Base-by-base conservation (phyloP, 176 grass and related monocot species). In the Hyparrhenia diplandra region DNA sequence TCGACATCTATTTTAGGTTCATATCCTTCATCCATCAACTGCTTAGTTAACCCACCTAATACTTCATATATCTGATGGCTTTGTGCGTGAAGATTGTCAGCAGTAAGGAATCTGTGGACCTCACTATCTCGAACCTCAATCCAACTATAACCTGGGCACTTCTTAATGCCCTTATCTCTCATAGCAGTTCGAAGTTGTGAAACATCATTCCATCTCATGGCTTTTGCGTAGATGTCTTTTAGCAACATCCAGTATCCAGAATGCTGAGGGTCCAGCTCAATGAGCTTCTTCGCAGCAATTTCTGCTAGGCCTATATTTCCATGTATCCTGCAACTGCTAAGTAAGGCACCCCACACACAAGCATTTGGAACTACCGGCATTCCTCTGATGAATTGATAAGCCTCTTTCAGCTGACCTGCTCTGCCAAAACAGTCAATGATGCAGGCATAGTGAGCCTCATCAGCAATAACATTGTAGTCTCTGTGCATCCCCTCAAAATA, bases 371-470 rank as follows among this genome's bases (percentile, higher is more conserved):
- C 68, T 40, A 88, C 28, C 8, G 82, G 78, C 85, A 88, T 88
- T 49, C 63, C 76, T 78, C 78, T 82, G 28, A 92, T 88, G 54
- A 92, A 85, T 21, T 85, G 62, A 62, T 85, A 85, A 73, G 89
- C 86, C 63, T 69, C 81, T 55, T 88, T n/a, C 13, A 91, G 83
- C 69, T 85, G 85, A 24, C 86, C 89, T 40, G 86, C 85, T 81
- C 85, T 87, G 20, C 85, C 81, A 68, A 92, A 83, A 74, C 73
- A 74, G 77, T 92, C 89, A 39, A 92, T 77, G 24, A 91, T 87
- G 47, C 89, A 91, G 61, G 82, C 64, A 74, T 83, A 91, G 43
- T 88, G 89, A 79, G 69, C 71, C 66, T 82, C 73, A 69, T 88
- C 82, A 37, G 89, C 57, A 10, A 65, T 45, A 82, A 91, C 74